Evolutionary conservation across 768 basidiomycete genomes (phyloP).

Genomic region (Kwoniella bestiolae): DNA sequence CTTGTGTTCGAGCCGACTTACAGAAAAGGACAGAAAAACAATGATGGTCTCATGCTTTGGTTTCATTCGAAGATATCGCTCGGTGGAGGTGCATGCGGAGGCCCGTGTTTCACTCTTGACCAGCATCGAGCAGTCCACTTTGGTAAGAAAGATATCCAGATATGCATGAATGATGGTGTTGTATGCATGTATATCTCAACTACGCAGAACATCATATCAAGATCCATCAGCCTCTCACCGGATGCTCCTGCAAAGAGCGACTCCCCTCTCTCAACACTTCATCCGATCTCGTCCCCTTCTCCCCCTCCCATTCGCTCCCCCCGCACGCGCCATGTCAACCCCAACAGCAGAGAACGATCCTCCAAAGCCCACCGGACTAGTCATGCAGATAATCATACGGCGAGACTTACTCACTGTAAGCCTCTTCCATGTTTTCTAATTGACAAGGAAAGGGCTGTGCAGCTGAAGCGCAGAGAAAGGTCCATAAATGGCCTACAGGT

Average conservation of each 20-base stretch:
- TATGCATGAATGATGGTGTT: not conserved
- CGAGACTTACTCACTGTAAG: constrained; percentile 47
- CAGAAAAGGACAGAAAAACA: too few relatives aligned
- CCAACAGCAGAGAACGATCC: not conserved
- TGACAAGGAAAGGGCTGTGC: too few relatives aligned
- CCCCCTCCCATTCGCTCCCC: not conserved
- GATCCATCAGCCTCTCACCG: not conserved
- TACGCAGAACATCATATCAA: not conserved
- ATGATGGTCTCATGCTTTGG: not conserved
- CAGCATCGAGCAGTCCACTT: not conserved
- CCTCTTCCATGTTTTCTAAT: too few relatives aligned
- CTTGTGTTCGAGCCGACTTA: not conserved
- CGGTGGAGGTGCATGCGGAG: constrained; percentile 4
- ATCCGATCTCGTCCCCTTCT: not conserved
- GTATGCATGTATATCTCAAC: not conserved
- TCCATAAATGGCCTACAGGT: constrained; percentile 52
- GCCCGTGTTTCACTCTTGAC: not conserved
- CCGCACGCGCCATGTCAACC: constrained; percentile 1
- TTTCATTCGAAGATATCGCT: too few relatives aligned
- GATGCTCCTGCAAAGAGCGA: not conserved
- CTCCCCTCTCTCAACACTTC: not conserved
- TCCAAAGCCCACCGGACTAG: constrained; percentile 41
- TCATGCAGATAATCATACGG: constrained; percentile 57
- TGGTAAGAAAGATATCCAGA: too few relatives aligned
- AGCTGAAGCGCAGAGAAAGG: too few relatives aligned